Conservation (phyloP, 139 green algal genomes). For the Haematococcus sp. region DNA sequence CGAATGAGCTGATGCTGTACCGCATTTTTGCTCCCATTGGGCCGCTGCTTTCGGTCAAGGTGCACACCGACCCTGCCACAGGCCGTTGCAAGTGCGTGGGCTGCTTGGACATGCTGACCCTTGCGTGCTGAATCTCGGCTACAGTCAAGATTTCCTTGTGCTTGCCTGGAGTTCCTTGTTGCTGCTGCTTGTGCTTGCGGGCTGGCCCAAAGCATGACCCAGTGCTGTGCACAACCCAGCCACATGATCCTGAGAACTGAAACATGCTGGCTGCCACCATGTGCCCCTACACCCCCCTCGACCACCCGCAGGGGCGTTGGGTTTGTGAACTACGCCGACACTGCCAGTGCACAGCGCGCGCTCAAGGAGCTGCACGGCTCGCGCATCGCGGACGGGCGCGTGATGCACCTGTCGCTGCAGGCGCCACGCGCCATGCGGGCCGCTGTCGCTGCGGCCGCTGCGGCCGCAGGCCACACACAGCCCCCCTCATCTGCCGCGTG, state of each 20-base stretch:
- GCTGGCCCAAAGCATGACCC: no score
- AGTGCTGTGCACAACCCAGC: no score
- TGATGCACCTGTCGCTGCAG: constrained; percentile 54
- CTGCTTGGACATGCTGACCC: background rate
- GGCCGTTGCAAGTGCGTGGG: constrained; percentile 2
- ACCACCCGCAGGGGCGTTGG: constrained; percentile 47
- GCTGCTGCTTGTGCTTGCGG: background rate
- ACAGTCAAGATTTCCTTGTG: background rate
- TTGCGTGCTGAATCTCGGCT: no score
- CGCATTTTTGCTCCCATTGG: constrained; percentile 56
- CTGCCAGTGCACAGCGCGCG: constrained; percentile 31
- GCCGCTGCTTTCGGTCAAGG: constrained; percentile 33
- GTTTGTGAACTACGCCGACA: constrained; percentile 66
- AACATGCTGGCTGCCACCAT: no score
- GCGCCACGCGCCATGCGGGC: constrained; percentile 6
- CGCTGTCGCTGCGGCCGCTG: background rate
- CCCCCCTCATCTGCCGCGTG: no score
- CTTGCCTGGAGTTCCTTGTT: background rate
- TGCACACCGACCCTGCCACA: constrained; percentile 36
- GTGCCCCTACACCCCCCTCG: no score
- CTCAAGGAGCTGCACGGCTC: constrained; percentile 50
- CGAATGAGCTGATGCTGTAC: constrained; percentile 60
- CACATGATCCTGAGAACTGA: no score
- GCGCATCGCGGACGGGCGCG: constrained; percentile 27
- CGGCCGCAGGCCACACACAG: background rate